Evolutionary conservation across 768 basidiomycete species (phyloP).

Genomic region (Saitozyma podzolica): DNA sequence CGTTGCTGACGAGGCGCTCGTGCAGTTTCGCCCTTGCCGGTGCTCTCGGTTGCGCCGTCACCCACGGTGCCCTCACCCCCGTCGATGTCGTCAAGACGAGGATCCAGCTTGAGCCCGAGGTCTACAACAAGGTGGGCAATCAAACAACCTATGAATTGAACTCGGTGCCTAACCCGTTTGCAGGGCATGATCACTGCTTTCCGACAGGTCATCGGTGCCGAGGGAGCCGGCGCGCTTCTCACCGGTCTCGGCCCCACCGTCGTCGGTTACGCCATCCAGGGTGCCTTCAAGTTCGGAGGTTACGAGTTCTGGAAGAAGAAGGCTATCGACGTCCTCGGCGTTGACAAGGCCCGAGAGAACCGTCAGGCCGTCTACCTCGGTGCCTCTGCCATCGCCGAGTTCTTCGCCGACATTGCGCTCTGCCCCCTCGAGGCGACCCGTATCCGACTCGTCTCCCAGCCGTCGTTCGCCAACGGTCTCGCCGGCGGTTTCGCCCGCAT

Average conservation of each 20-base stretch:
- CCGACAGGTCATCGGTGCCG: conserved; percentile 77
- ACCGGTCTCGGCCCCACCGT: conserved; percentile 93
- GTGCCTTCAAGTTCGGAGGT: conserved; percentile 98
- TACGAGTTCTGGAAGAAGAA: conserved; percentile 94
- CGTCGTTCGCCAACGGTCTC: conserved; percentile 55
- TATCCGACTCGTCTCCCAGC: conserved; percentile 56
- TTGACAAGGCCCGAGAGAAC: conserved; percentile 70
- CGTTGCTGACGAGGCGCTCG: neutral
- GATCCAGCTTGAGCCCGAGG: conserved; percentile 78
- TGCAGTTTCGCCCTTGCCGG: conserved; percentile 52
- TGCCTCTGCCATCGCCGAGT: conserved; percentile 89
- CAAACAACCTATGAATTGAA: neutral
- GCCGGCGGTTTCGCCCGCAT: conserved; percentile 54
- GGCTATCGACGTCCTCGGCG: conserved; percentile 84
- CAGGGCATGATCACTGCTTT: conserved; percentile 82
- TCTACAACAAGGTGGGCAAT: conserved; percentile 51
- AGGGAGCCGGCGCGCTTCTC: conserved; percentile 86
- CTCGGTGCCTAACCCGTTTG: neutral
- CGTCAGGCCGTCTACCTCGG: conserved; percentile 83
- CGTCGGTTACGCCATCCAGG: conserved; percentile 91
- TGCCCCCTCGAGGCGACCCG: conserved; percentile 76
- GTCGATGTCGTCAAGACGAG: conserved; percentile 97
- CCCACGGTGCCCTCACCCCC: conserved; percentile 53
- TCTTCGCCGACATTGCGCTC: conserved; percentile 93
- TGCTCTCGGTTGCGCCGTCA: conserved; percentile 53